Evolutionary conservation across 768 basidiomycete species (phyloP).

Genomic region (Lentinula detonsa): DNA sequence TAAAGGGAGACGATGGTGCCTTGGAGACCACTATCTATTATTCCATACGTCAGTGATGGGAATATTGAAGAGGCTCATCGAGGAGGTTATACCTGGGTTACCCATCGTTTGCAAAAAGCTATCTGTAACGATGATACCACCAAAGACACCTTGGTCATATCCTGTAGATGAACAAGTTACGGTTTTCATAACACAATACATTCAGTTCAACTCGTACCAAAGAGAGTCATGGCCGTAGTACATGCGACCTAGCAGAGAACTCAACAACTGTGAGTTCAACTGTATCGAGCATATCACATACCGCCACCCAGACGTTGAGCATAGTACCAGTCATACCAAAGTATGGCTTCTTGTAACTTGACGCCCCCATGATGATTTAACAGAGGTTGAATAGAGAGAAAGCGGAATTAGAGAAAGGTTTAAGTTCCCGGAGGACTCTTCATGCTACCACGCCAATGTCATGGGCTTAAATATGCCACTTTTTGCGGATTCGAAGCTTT

Average conservation of each 20-base stretch:
- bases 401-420: too few relatives aligned
- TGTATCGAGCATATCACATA: background rate
- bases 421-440: too few relatives aligned
- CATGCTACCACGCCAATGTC: too few relatives aligned
- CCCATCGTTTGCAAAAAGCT: conserved; percentile 42
- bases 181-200: background rate
- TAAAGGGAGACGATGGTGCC: conserved; percentile 47
- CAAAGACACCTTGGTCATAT: conserved; percentile 50
- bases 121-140: conserved; percentile 43
- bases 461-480: too few relatives aligned
- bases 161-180: conserved; percentile 18
- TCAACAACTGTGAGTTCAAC: background rate
- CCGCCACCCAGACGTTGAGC: conserved; percentile 36
- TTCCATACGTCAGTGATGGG: background rate
- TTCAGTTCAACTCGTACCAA: conserved; percentile 24
- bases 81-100: conserved; percentile 23
- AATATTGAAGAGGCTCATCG: background rate
- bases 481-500: too few relatives aligned
- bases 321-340: conserved; percentile 37
- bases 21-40: conserved; percentile 29
- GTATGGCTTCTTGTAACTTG: conserved; percentile 23
- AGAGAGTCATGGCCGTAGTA: conserved; percentile 46
- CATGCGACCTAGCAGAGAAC: conserved; percentile 32
- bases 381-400: too few relatives aligned
- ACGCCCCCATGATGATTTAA: background rate